Base-by-base conservation (phyloP, 83 land plant species). In the Picea abies region DNA sequence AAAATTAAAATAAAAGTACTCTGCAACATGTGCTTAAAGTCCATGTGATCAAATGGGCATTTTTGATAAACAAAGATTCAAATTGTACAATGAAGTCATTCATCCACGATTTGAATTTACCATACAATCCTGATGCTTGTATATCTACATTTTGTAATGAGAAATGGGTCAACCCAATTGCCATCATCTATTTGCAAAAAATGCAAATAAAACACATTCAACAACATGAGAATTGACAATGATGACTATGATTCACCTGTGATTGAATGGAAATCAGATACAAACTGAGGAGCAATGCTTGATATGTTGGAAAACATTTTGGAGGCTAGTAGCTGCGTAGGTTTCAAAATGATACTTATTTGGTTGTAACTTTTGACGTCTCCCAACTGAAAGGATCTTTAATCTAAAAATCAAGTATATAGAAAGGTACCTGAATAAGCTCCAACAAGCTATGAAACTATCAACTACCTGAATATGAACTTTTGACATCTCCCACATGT, bases 341-440 rank as follows among this genome's bases (percentile, higher is more conserved):
- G 60, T 58, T 58, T 58, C 60, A 14, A 58, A 58, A 58, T 58
- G 60, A 58, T 58, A 58, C 60, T 56, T 56, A 3, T 14, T 58
- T 58, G 17, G 16, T 58, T 4, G 16, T 58, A 14, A 58, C 60
- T 58, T 58, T 58, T 14, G 16, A 58, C 60, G 14, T 58, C 60
- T 58, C 60, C 60, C 60, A 58, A 58, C 16, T 14, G 60, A 58
- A 58, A 58, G 60, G 60, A 58, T 58, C 60, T 58, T 58, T 49
- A 75, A 56, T 47, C 26, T 47, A 22, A 47, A 75, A 56, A 75
- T 75, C 29, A 47, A 75, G 78, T 37, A 10, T 44, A n/a, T 22
- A 22, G 29, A 16, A 75, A 75, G 29, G 35, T 84, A 90, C 94
- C 92, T 92, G 90, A 5, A 92, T 88, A 75, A 90, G 90, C 35